phyloP scores from a whole-genome alignment of 140 eudicot genomes.

The Bidens hawaiensis region DNA sequence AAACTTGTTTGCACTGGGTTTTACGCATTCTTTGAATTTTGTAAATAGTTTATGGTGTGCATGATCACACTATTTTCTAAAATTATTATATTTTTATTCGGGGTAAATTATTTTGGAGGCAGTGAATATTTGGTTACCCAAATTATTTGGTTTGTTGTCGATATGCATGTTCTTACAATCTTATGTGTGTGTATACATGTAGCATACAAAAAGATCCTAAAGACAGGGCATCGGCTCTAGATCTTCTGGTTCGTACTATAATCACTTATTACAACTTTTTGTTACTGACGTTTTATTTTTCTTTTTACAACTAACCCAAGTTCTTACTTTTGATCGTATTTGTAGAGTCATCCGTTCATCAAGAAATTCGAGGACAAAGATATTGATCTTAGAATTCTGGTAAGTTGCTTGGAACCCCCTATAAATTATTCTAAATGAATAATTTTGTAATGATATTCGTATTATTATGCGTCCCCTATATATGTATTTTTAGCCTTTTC shows the following conservation, averaged over 20 bases:
- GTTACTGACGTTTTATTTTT: not conserved
- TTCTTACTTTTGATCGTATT: slow-evolving; percentile 8
- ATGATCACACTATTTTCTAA: not conserved
- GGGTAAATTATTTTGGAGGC: no score
- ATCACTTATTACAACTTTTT: not conserved
- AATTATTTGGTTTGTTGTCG: not conserved
- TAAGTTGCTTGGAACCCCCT: slow-evolving; percentile 81
- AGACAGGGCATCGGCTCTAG: slow-evolving; percentile 69
- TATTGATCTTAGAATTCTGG: slow-evolving; percentile 72
- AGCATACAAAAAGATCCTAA: slow-evolving; percentile 93
- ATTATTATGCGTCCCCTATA: no score
- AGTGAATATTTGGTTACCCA: not conserved
- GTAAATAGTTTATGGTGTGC: no score
- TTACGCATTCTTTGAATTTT: not conserved
- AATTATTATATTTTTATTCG: no score
- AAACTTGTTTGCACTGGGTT: no score
- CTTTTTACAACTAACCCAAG: not conserved
- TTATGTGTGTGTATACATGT: slow-evolving; percentile 20
- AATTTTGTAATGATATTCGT: no score
- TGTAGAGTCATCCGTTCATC: slow-evolving; percentile 87
- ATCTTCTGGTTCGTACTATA: slow-evolving; percentile 65
- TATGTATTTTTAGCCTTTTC: no score
- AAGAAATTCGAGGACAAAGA: slow-evolving; percentile 96
- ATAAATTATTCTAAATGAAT: slow-evolving; percentile 47
- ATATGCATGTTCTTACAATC: not conserved